Evolutionary conservation across 202 grass and related monocot genomes (phyloP), one percentile per base, ranked within the genome.

Genomic region (Digitaria exilis): DNA sequence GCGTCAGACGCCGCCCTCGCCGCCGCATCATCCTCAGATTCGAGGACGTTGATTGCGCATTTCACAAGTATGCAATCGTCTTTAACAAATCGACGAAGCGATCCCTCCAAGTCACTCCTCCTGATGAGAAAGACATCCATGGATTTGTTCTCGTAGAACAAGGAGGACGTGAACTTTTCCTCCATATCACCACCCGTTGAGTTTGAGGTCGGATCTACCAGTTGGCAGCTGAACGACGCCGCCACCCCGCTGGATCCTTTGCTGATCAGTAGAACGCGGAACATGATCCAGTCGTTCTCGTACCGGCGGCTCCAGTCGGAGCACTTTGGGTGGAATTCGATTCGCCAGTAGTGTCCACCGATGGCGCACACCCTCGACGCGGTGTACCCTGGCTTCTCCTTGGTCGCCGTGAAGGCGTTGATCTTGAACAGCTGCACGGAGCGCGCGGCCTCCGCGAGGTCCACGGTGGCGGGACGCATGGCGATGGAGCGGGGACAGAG

Each of bases 401-500:
- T 80, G 31, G 62, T 41, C 6, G 37, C 65, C 9, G 24, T n/a
- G 79, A 61, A 21, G 5, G 3, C 66, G 3, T 49, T 50, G 28
- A 82, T 61, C 79, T 45, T 71, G 79, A 82, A 48, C 39, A 71
- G 52, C 26, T 61, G 66, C 5, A 49, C 66, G 25, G 11, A 42
- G 24, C 26, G 39, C 4, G 54, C 12, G 16, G 79, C 39, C 6
- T 71, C 51, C 2, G 43, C 65, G 59, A 79, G 76, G 76, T 79
- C 37, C 6, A 37, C 12, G 25, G 9, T 5, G 26, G 0, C 12
- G 26, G 25, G 13, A 2, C 1, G 58, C 58, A 46, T 70, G 67
- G 24, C 2, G 42, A 14, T 4, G 14, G 22, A 24, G 66, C 24
- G 22, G n/a, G 14, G 13, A 5, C 5, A 13, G 6, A 31, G 28